Conservation (phyloP, 176 grass and related monocot species). For the Phoenix roebelenii region DNA sequence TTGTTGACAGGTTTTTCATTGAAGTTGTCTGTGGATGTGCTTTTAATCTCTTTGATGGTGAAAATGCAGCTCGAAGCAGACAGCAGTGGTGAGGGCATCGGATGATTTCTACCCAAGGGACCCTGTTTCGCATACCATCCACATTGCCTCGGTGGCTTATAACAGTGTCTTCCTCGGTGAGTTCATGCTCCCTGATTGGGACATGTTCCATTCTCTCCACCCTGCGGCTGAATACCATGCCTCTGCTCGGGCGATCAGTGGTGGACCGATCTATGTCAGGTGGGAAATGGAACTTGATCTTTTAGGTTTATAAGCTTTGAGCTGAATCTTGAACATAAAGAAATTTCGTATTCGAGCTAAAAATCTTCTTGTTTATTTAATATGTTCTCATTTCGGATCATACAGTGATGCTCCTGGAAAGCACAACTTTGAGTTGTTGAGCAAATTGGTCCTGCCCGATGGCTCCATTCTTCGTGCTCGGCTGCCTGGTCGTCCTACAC, state of each 20-base stretch:
- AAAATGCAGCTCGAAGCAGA: slow-evolving; percentile 71
- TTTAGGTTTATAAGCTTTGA: neutral
- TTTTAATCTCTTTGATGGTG: too few relatives aligned
- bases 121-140: slow-evolving; percentile 83
- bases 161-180: slow-evolving; percentile 93
- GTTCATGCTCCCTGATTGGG: slow-evolving; percentile 98
- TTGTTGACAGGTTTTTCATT: too few relatives aligned
- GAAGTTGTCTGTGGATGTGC: too few relatives aligned
- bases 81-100: slow-evolving; percentile 79
- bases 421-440: slow-evolving; percentile 81
- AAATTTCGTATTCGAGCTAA: too few relatives aligned
- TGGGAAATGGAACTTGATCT: neutral
- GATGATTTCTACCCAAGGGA: slow-evolving; percentile 92
- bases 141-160: slow-evolving; percentile 81
- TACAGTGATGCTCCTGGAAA: slow-evolving; percentile 79
- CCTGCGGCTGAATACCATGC: slow-evolving; percentile 84
- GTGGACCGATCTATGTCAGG: slow-evolving; percentile 85
- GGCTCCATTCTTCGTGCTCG: slow-evolving; percentile 71
- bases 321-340: too few relatives aligned
- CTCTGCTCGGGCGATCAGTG: slow-evolving; percentile 82
- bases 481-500: slow-evolving; percentile 67
- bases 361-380: neutral
- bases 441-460: slow-evolving; percentile 82
- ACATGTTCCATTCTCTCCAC: slow-evolving; percentile 95
- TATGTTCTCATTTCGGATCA: neutral